These are phyloP conservation scores for Ophiocordyceps unilateralis DNA, from an alignment of 2,329 filamentous ascomycete genomes.

Conservation along the genomic window DNA sequence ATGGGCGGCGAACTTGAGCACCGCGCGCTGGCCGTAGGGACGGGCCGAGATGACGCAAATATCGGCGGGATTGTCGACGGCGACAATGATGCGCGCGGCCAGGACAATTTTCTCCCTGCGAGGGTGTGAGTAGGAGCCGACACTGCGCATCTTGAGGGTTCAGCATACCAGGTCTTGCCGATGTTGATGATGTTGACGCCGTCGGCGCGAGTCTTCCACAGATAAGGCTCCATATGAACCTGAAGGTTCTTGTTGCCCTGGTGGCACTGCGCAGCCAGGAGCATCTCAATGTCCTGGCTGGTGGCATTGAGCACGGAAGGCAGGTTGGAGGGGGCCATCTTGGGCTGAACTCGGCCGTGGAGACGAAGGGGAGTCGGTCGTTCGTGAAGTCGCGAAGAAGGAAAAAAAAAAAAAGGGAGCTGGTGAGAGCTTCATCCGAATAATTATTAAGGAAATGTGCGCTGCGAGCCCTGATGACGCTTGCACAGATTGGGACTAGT, in stretches of 20 bases:
- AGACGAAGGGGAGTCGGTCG: constrained; percentile 9
- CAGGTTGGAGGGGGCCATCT: constrained; percentile 90
- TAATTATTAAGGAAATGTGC: constrained; percentile 20
- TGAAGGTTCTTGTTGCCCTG: constrained; percentile 98
- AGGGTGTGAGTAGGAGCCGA: constrained; percentile 3
- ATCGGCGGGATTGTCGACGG: constrained; percentile 98
- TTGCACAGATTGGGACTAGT: constrained; percentile 11
- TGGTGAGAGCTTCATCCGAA: constrained; percentile 17
- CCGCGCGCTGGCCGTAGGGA: constrained; percentile 98
- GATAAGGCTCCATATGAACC: constrained; percentile 98
- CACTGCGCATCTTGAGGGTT: too few relatives aligned
- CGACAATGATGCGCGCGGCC: constrained; percentile 94
- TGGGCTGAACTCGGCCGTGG: constrained; percentile 34
- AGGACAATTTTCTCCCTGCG: constrained; percentile 98
- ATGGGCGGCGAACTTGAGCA: constrained; percentile 98
- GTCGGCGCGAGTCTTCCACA: constrained; percentile 98
- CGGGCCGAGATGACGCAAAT: constrained; percentile 98
- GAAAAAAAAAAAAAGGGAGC: constrained; percentile 33
- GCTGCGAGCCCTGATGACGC: constrained; percentile 18
- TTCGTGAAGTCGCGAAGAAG: constrained; percentile 7
- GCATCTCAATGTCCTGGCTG: constrained; percentile 97
- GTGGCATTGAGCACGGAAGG: constrained; percentile 94
- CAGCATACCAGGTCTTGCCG: constrained; percentile 95
- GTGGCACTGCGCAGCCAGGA: constrained; percentile 91
- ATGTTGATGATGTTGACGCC: constrained; percentile 99